These are phyloP conservation scores for Uronychia setigera DNA, from an alignment of 73 alveolate genomes.

Conservation along the genomic window DNA sequence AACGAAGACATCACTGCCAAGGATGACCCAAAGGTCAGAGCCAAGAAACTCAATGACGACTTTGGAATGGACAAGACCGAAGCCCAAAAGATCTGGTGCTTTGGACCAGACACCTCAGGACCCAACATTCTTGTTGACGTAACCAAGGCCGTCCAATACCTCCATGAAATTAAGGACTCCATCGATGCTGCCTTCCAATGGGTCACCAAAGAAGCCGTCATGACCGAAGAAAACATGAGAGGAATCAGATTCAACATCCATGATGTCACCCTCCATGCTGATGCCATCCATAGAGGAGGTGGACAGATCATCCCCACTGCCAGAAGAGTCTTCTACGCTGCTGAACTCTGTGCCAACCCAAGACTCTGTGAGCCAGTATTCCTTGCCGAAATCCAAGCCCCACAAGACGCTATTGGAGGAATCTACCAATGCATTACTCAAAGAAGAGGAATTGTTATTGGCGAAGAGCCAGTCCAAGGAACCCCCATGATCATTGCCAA, in stretches of 20 bases:
- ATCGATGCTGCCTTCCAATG: constrained; percentile 97
- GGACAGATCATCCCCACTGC: constrained; percentile 99
- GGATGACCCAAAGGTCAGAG: constrained; percentile 93
- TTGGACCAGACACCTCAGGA: constrained; percentile 98
- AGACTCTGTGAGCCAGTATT: constrained; percentile 98
- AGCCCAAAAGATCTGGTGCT: constrained; percentile 98
- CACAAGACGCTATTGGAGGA: constrained; percentile 96
- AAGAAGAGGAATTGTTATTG: constrained; percentile 97
- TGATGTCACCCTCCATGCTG: constrained; percentile 95
- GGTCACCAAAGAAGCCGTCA: constrained; percentile 98
- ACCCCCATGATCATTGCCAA: constrained; percentile 95
- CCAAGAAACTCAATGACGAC: constrained; percentile 87
- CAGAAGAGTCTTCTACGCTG: constrained; percentile 97
- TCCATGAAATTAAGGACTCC: constrained; percentile 97
- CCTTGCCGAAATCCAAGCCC: constrained; percentile 96
- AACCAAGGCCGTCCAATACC: constrained; percentile 94
- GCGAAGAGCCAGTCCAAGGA: constrained; percentile 96
- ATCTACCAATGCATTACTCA: constrained; percentile 94
- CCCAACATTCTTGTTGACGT: constrained; percentile 95
- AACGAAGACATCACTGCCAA: constrained; percentile 77
- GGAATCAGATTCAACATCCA: constrained; percentile 97
- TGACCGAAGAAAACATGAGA: constrained; percentile 98
- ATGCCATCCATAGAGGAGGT: constrained; percentile 99
- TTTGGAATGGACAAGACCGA: constrained; percentile 94
- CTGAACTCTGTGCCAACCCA: constrained; percentile 97